Evolutionary conservation across 2,329 filamentous ascomycete genomes (phyloP).

Genomic region (Fusarium piperis): DNA sequence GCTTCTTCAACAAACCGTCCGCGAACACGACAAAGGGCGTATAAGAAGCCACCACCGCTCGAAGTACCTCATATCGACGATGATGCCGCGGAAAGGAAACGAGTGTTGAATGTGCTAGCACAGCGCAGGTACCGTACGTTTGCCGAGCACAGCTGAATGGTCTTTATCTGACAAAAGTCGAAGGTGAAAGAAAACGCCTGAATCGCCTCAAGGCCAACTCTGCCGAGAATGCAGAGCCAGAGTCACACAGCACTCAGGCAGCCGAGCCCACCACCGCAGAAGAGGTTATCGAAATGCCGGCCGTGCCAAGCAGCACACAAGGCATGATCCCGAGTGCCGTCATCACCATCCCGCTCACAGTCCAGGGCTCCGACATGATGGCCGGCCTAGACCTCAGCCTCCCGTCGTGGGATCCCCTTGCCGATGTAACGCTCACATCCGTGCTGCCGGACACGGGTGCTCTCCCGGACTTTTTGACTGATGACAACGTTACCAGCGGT

Average conservation of each 20-base stretch:
- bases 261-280: conserved; percentile 8
- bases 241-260: neutral
- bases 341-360: conserved; percentile 1
- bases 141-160: neutral
- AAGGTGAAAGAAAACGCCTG: conserved; percentile 48
- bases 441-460: conserved; percentile 21
- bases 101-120: conserved; percentile 63
- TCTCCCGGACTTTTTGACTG: conserved; percentile 16
- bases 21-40: conserved; percentile 51
- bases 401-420: conserved; percentile 35
- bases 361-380: conserved; percentile 22
- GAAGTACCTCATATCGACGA: conserved; percentile 59
- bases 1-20: conserved; percentile 31
- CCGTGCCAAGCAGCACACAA: neutral
- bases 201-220: conserved; percentile 40
- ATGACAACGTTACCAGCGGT: conserved; percentile 4
- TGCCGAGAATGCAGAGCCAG: neutral
- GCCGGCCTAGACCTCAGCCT: conserved; percentile 37
- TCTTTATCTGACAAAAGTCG: conserved; percentile 1
- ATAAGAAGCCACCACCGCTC: conserved; percentile 53
- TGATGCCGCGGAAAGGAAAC: conserved; percentile 62
- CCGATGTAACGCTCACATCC: conserved; percentile 28
- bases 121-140: conserved; percentile 62
- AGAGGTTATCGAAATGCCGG: conserved; percentile 1
- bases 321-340: neutral